A percentile compares a stretch with the other conserved stretches of the same genome.
phyloP scores from a whole-genome alignment of 208 protist genomes.

The Trypanosoma theileri region DNA sequence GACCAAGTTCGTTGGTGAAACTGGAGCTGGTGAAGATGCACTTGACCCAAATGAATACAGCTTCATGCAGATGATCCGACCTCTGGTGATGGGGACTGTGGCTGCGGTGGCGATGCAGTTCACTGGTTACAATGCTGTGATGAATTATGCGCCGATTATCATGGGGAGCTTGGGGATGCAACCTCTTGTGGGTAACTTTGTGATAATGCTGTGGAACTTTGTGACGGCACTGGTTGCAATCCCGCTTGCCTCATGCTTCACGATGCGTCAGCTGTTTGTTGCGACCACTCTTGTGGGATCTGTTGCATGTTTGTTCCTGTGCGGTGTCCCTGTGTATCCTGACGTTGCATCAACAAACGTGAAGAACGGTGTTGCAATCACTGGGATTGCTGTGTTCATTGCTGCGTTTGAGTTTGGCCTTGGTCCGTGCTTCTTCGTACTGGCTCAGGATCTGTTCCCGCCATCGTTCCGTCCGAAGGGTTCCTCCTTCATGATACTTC shows the following conservation, averaged over 20 bases:
- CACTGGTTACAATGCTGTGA: constrained; percentile 86
- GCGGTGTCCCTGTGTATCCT: constrained; percentile 79
- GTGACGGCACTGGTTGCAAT: constrained; percentile 77
- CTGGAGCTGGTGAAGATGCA: constrained; percentile 22
- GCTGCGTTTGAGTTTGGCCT: constrained; percentile 70
- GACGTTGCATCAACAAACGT: constrained; percentile 39
- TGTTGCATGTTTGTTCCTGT: constrained; percentile 70
- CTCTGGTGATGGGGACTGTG: constrained; percentile 44
- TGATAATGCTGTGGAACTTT: constrained; percentile 89
- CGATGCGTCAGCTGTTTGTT: constrained; percentile 79
- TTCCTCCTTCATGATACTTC: constrained; percentile 55
- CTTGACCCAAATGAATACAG: constrained; percentile 52
- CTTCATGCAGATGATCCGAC: constrained; percentile 44
- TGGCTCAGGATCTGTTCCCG: constrained; percentile 85
- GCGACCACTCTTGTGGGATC: constrained; percentile 57
- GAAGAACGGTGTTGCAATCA: constrained; percentile 73
- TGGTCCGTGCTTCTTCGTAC: constrained; percentile 81
- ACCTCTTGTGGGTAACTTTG: constrained; percentile 73
- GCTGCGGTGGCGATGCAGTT: constrained; percentile 71
- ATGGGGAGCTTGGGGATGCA: constrained; percentile 62
- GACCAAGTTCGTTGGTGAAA: constrained; percentile 16
- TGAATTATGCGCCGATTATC: constrained; percentile 88
- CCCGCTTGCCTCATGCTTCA: constrained; percentile 60
- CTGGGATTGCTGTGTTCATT: constrained; percentile 84
- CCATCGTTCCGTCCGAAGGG: constrained; percentile 71